Evolutionary conservation across 1,284 basidiomycete species (phyloP).

Genomic region (Pyrrhoderma lamaoense): DNA sequence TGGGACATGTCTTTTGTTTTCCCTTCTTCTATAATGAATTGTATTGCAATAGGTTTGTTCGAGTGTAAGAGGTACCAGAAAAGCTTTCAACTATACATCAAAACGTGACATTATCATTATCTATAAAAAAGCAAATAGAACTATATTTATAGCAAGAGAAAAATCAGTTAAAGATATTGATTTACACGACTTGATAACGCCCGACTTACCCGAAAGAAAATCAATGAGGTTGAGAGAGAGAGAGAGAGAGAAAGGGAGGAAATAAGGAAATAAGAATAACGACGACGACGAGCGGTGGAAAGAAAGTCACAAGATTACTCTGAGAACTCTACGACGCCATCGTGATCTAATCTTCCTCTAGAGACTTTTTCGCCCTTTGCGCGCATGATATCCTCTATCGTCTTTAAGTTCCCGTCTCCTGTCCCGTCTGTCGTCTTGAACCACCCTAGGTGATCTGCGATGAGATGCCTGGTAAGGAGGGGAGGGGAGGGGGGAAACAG

Average conservation of each 20-base stretch:
- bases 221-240: too few species aligned
- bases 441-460: constrained; percentile 91
- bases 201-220: too few species aligned
- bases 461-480: constrained; percentile 61
- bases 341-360: constrained; percentile 45
- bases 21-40: too few species aligned
- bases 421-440: constrained; percentile 68
- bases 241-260: too few species aligned
- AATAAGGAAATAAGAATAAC: background rate
- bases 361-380: constrained; percentile 71
- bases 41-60: too few species aligned
- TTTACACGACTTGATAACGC: too few species aligned
- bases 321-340: constrained; percentile 36
- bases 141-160: too few species aligned
- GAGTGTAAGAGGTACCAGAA: too few species aligned
- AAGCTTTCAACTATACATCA: too few species aligned
- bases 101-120: too few species aligned
- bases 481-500: background rate
- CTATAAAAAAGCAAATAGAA: too few species aligned
- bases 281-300: background rate
- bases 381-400: constrained; percentile 74
- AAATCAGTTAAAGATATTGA: too few species aligned
- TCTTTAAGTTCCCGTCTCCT: constrained; percentile 63
- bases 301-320: constrained; percentile 13
- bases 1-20: background rate